phyloP scores from a whole-genome alignment of 2,329 filamentous ascomycete species.

The Blumeriella jaapii region DNA sequence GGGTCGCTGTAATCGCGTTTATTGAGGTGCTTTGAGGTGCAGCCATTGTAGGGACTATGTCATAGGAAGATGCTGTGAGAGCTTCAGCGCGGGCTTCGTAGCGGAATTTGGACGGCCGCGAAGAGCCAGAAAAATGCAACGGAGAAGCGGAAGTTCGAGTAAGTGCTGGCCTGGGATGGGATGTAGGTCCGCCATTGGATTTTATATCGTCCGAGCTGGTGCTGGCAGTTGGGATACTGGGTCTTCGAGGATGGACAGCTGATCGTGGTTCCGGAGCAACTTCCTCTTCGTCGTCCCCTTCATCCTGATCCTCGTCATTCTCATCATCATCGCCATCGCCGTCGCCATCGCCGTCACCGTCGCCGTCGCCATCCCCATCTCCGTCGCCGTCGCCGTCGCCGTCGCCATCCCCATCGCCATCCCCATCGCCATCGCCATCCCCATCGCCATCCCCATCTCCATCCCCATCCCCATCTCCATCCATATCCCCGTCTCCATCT shows the following conservation, averaged over 20 bases:
- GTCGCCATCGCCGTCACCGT: constrained; percentile 27
- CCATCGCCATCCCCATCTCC: constrained; percentile 27
- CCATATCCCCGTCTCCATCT: constrained; percentile 26
- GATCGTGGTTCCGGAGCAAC: constrained; percentile 29
- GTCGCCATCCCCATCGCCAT: constrained; percentile 26
- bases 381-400: constrained; percentile 26
- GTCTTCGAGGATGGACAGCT: constrained; percentile 18
- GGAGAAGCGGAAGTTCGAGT: constrained; percentile 25
- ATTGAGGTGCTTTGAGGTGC: constrained; percentile 93
- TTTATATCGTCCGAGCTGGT: constrained; percentile 22
- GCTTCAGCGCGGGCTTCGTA: constrained; percentile 64
- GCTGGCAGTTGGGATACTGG: constrained; percentile 21
- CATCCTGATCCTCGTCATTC: constrained; percentile 36
- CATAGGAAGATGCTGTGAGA: constrained; percentile 71
- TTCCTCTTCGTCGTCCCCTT: constrained; percentile 31
- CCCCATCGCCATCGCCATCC: constrained; percentile 21
- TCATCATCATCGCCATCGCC: constrained; percentile 27
- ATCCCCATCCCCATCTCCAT: constrained; percentile 26
- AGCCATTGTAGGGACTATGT: constrained; percentile 94
- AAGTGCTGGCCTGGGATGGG: constrained; percentile 22
- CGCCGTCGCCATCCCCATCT: constrained; percentile 27
- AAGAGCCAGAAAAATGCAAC: constrained; percentile 23
- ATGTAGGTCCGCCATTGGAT: constrained; percentile 23
- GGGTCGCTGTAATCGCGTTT: constrained; percentile 83
- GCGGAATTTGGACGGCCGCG: constrained; percentile 36